Evolutionary conservation across 1,284 basidiomycete genomes (phyloP), one percentile per base, ranked within the genome.

Genomic region (Ceratobasidium sp.): DNA sequence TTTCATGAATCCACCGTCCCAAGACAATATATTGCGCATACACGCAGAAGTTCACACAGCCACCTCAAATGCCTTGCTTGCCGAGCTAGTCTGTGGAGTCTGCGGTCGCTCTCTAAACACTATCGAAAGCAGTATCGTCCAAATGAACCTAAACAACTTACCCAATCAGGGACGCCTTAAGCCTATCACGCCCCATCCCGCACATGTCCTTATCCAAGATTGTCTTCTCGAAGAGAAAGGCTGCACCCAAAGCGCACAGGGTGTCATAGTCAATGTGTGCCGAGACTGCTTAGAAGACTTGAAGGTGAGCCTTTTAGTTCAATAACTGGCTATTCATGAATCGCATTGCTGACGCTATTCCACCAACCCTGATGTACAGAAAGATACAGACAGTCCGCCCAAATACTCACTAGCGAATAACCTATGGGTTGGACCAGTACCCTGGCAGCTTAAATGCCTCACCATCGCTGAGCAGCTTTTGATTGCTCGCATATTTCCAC

Each of bases 391-490:
- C n/a, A 23, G n/a, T 7, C 62, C 66, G 3, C 83, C 83, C 4
- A 79, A 75, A 12, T 80, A 83, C 23, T 79, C 83, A 1, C 80
- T 86, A 0, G 83, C 83, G n/a, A 86, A 86, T 70, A 77, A 81
- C 15, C 80, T 86, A 78, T 86, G 85, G 85, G 83, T 86, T 62
- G 85, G 85, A 0, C 70, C 79, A 10, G 70, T 84, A 17, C 85
- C 84, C 0, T 50, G 54, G 10, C 78, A 81, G 26, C 79, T 86
- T 0, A 1, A 77, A 13, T 65, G 67, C 5, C 79, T 86, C 10
- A 83, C 83, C 0, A 56, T 85, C 10, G 77, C 82, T 1, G 84
- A 85, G 77, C 81, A 82, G 33, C 61, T 85, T 0, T 78, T 86
- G 0, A 80, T 85, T 52, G 81, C 82, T 5, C 20, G n/a, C 26